These are phyloP conservation scores for Simmondsia chinensis DNA, from an alignment of 148 eudicot genomes.

Conservation along the genomic window DNA sequence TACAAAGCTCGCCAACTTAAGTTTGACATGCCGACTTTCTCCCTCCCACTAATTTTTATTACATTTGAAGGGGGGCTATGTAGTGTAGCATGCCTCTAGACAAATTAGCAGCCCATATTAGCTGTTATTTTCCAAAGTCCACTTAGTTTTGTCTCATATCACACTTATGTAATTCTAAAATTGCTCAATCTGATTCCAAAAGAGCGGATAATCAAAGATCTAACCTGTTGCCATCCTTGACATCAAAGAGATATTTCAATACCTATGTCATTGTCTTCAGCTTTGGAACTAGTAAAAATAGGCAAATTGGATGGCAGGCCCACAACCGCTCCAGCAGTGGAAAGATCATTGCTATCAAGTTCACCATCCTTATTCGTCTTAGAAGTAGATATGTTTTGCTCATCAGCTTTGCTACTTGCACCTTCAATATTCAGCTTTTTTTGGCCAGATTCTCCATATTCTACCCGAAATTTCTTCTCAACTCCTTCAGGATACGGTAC, in stretches of 20 bases:
- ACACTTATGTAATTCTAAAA: too few relatives aligned
- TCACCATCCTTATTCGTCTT: conserved; percentile 18
- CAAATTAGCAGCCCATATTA: too few relatives aligned
- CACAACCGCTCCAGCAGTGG: conserved; percentile 12
- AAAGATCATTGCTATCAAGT: conserved; percentile 20
- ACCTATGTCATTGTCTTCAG: conserved; percentile 27
- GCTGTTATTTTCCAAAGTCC: too few relatives aligned
- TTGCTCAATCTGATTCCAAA: too few relatives aligned
- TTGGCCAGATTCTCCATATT: conserved; percentile 23
- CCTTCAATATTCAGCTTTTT: conserved; percentile 26
- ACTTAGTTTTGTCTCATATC: too few relatives aligned
- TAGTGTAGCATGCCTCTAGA: too few relatives aligned
- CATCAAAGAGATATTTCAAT: conserved; percentile 20
- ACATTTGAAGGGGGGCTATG: too few relatives aligned
- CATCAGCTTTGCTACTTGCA: conserved; percentile 24
- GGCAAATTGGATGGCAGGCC: conserved; percentile 27
- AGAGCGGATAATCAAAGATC: conserved; percentile 6
- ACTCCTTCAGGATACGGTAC: conserved; percentile 56
- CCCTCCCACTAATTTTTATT: too few relatives aligned
- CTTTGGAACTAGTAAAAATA: conserved; percentile 25
- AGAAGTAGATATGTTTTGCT: conserved; percentile 21
- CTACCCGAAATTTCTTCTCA: conserved; percentile 29
- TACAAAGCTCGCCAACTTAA: too few relatives aligned
- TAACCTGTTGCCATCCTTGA: conserved; percentile 19
- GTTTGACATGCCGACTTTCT: too few relatives aligned